Evolutionary conservation across 148 eudicot species (phyloP).

Genomic region (Heliamphora exappendiculata): DNA sequence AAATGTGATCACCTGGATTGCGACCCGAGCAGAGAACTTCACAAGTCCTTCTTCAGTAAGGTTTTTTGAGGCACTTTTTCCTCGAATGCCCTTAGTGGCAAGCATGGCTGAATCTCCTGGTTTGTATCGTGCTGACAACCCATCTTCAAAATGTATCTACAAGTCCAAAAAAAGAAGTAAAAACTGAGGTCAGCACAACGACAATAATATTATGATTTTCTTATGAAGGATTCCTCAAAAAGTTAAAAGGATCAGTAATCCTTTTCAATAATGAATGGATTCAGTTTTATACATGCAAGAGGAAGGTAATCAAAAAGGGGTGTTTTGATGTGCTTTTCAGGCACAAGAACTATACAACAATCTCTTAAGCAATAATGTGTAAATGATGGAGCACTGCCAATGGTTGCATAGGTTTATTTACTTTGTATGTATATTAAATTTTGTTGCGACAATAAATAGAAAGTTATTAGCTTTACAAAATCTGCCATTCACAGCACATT

Average conservation of each 20-base stretch:
- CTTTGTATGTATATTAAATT: not conserved
- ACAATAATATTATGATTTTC: not conserved
- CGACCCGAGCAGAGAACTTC: conserved; percentile 84
- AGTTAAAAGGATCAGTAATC: too few relatives aligned
- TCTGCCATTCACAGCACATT: not conserved
- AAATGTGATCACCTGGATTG: conserved; percentile 63
- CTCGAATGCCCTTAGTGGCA: conserved; percentile 65
- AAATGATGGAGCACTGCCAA: conserved; percentile 1
- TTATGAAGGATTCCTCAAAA: not conserved
- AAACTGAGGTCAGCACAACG: not conserved
- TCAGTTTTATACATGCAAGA: too few relatives aligned
- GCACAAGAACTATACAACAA: not conserved
- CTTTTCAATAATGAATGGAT: too few relatives aligned
- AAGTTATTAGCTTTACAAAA: not conserved
- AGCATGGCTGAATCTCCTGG: conserved; percentile 68
- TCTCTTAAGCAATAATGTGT: not conserved
- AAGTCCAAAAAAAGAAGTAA: not conserved
- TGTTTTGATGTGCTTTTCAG: not conserved
- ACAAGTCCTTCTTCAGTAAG: conserved; percentile 93
- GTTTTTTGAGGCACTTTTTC: conserved; percentile 88
- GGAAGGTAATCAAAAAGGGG: too few relatives aligned
- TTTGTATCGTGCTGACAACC: conserved; percentile 66
- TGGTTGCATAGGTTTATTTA: not conserved
- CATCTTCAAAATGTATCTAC: conserved; percentile 96
- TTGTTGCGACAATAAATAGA: not conserved